Evolutionary conservation across 768 basidiomycete species (phyloP), one percentile per base, ranked within the genome.

Genomic region (Agrocybe praecox): DNA sequence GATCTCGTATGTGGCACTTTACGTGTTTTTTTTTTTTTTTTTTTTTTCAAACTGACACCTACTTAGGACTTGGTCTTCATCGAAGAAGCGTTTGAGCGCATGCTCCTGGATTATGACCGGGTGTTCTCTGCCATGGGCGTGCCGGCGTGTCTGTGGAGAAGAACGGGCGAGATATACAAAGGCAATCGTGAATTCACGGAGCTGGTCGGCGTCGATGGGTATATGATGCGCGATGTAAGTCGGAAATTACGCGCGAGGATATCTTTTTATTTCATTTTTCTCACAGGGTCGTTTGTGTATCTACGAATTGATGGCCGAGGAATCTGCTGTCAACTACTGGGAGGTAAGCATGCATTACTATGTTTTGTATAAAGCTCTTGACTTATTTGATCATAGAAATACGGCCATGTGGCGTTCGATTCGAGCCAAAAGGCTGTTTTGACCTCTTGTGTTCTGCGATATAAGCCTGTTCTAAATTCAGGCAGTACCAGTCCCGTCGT

Each of bases 91-190:
- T 98, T 98, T 66, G 96, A 99, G 70, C 89, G 96, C 1, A 80
- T 98, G 58, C 79, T 99, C 55, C 84, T 98, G 19, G 95, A 97
- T 67, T 98, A 98, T 60, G 96, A 98, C 69, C 89, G 95, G 21
- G 94, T 92, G 14, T 93, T 94, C 73, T 88, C 89, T 51, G 94
- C 93, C 0, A 98, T 99, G 89, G 95, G 94, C 32, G 94, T 98
- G 3, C 96, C 96, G 0, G 95, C 95, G 0, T 99, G 96, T 62
- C 81, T 98, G 6, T 98, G 96, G 96, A 81, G 96, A 23, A 79
- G 96, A 47, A 99, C 96, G 2, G 96, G 96, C 32, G 96, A 98
- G 76, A 98, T 98, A 60, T 98, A 98, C 80, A 98, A 98, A 72
- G 96, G 90, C 44, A 99, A 99, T 69, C 84, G 93, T 53, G 95